Evolutionary conservation across 75 land plant genomes (phyloP).

Genomic region (Selaginella tamariscina): DNA sequence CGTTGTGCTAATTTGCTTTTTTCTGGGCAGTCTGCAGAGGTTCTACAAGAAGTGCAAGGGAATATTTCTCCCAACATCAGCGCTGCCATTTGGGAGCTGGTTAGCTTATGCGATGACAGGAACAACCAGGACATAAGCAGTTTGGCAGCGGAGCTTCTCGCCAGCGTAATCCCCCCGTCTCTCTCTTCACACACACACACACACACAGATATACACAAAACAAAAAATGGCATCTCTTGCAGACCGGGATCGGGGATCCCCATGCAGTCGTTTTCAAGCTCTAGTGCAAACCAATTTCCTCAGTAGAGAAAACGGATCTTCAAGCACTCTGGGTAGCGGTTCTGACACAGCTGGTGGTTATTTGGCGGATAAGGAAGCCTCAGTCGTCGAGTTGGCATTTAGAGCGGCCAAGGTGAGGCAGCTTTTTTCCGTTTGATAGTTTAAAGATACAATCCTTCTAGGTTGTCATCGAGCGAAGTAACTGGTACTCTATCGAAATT

Average conservation of each 20-base stretch:
- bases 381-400: conserved; percentile 52
- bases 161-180: conserved; percentile 56
- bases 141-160: conserved; percentile 53
- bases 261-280: conserved; percentile 62
- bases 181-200: too few species aligned
- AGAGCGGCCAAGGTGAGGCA: conserved; percentile 52
- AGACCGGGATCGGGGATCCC: conserved; percentile 86
- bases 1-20: background rate
- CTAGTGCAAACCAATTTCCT: conserved; percentile 16
- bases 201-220: too few species aligned
- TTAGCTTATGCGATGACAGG: conserved; percentile 35
- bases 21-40: conserved; percentile 44
- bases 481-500: too few species aligned
- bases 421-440: too few species aligned
- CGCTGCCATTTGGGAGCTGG: conserved; percentile 67
- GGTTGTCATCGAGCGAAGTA: conserved; percentile 95
- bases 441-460: too few species aligned
- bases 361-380: conserved; percentile 67
- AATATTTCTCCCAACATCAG: conserved; percentile 22
- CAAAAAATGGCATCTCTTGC: conserved; percentile 11
- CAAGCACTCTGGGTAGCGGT: conserved; percentile 36
- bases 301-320: conserved; percentile 38
- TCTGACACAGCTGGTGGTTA: conserved; percentile 46
- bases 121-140: conserved; percentile 31
- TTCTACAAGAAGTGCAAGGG: conserved; percentile 28